A percentile compares a stretch with the other conserved stretches of the same genome.
Evolutionary conservation across 2,329 filamentous ascomycete species (phyloP).

Genomic region (Alternaria metachromatica): DNA sequence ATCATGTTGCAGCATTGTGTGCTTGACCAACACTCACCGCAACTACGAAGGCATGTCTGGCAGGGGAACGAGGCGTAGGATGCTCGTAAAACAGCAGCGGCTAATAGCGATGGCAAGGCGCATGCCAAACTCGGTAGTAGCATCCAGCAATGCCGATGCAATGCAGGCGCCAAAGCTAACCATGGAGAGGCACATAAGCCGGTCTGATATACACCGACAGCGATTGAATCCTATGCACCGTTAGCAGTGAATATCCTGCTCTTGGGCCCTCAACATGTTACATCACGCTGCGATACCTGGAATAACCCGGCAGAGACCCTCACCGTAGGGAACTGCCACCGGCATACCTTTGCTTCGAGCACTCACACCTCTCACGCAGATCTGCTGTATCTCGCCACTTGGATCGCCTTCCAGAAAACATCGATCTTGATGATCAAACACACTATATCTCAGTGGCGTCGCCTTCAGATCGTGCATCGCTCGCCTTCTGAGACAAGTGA

Average conservation of each 20-base stretch:
- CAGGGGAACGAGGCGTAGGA: neutral
- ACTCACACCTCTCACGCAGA: neutral
- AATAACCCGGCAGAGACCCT: neutral
- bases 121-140: neutral
- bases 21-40: neutral
- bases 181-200: neutral
- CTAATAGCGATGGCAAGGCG: neutral
- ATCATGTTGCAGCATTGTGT: neutral
- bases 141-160: neutral
- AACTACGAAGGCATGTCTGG: neutral
- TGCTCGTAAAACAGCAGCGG: neutral
- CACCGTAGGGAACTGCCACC: neutral
- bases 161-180: constrained; percentile 1
- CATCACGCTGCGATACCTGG: neutral
- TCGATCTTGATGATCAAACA: neutral
- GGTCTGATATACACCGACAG: neutral
- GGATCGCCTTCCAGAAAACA: neutral
- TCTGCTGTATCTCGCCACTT: neutral
- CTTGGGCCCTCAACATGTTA: neutral
- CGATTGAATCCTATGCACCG: neutral
- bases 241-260: neutral
- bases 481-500: neutral
- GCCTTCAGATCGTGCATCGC: neutral
- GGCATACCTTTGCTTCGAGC: neutral
- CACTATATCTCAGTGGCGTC: neutral